Conservation (phyloP, 768 basidiomycete species). For the Naganishia onofrii region DNA sequence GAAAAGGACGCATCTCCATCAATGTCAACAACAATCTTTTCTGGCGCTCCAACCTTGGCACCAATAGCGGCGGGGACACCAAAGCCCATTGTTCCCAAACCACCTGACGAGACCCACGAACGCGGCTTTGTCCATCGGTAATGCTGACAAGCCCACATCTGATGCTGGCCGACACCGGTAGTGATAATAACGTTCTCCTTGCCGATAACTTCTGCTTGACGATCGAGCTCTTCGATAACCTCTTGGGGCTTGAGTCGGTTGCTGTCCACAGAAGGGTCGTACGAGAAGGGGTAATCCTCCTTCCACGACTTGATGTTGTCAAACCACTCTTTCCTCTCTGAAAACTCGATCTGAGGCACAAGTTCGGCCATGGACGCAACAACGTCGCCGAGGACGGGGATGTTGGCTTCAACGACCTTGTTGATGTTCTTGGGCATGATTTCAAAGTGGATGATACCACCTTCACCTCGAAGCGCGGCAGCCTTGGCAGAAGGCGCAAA, state of each 20-base stretch:
- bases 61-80: slow-evolving; percentile 92
- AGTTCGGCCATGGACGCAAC: slow-evolving; percentile 74
- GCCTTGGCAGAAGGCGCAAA: slow-evolving; percentile 89
- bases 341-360: slow-evolving; percentile 66
- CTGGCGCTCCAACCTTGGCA: slow-evolving; percentile 90
- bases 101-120: slow-evolving; percentile 88
- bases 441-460: slow-evolving; percentile 99
- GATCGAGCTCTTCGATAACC: slow-evolving; percentile 87
- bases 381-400: slow-evolving; percentile 92
- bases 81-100: slow-evolving; percentile 97
- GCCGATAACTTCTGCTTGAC: slow-evolving; percentile 60
- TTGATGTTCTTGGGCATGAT: slow-evolving; percentile 98
- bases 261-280: slow-evolving; percentile 62
- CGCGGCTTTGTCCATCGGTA: slow-evolving; percentile 86
- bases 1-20: slow-evolving; percentile 98
- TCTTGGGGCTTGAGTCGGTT: slow-evolving; percentile 90
- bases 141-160: slow-evolving; percentile 98
- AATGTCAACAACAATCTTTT: slow-evolving; percentile 91
- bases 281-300: slow-evolving; percentile 83
- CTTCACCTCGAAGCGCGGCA: slow-evolving; percentile 78
- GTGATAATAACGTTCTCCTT: slow-evolving; percentile 82
- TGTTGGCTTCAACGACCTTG: slow-evolving; percentile 92
- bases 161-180: slow-evolving; percentile 98
- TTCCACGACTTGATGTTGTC: slow-evolving; percentile 80
- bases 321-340: slow-evolving; percentile 75